These are phyloP conservation scores for Thalassiosira livingstoniorum DNA, from an alignment of 352 stramenopile genomes.

Conservation along the genomic window DNA sequence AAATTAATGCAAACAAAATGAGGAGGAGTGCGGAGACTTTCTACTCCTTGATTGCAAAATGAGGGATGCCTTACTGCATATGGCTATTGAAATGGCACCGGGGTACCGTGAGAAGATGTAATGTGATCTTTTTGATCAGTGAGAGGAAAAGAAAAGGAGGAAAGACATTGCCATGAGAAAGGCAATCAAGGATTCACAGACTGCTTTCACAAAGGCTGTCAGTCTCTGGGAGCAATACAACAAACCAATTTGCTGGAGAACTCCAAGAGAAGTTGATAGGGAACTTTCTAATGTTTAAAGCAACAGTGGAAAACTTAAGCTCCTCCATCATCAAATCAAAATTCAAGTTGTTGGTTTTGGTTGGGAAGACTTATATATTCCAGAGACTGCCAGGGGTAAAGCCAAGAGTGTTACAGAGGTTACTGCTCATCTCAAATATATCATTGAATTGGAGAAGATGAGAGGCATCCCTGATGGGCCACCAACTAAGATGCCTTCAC, in stretches of 20 bases:
- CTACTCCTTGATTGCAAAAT: constrained; percentile 9
- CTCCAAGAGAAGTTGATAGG: not conserved
- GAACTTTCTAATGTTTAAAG: constrained; percentile 15
- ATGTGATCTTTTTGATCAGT: constrained; percentile 24
- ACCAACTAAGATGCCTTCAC: not conserved
- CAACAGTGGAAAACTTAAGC: constrained; percentile 5
- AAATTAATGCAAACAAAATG: not conserved
- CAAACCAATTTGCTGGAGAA: constrained; percentile 29
- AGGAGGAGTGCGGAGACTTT: constrained; percentile 6
- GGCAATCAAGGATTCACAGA: constrained; percentile 14
- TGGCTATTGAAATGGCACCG: not conserved
- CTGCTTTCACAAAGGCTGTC: constrained; percentile 34
- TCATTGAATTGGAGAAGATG: not conserved
- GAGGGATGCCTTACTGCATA: constrained; percentile 19
- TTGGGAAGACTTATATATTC: constrained; percentile 31
- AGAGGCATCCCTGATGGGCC: not conserved
- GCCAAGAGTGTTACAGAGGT: not conserved
- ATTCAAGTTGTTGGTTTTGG: constrained; percentile 35
- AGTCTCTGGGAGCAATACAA: constrained; percentile 42
- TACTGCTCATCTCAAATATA: not conserved
- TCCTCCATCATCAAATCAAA: constrained; percentile 24
- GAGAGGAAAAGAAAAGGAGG: constrained; percentile 17
- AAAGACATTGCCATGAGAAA: constrained; percentile 29
- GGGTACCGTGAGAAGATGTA: not conserved
- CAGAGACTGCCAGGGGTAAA: constrained; percentile 15